Percentiles rank a stretch among this genome's conserved stretches.
Evolutionary conservation across 345 rosid genomes (phyloP).

Genomic region (Raphanus sativus): DNA sequence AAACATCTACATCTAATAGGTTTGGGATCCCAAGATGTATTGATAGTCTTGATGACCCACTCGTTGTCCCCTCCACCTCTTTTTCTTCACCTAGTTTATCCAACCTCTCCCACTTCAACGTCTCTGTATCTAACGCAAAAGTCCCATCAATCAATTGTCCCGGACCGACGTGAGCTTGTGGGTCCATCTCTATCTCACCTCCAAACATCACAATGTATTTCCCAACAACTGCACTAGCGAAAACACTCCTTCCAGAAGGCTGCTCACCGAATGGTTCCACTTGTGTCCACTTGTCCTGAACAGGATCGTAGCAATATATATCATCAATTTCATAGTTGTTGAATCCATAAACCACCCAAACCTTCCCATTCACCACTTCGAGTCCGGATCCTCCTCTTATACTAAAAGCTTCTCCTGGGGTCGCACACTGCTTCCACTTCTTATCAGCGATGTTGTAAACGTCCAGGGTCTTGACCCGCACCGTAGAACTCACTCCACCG

Average conservation of each 20-base stretch:
- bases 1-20: neutral
- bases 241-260: neutral
- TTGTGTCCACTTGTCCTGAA: neutral
- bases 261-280: neutral
- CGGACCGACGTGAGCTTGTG: neutral
- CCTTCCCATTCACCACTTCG: neutral
- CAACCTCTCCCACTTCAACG: neutral
- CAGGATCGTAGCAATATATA: neutral
- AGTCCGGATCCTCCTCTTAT: neutral
- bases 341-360: neutral
- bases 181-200: neutral
- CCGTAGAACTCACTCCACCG: neutral
- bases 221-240: neutral
- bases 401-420: neutral
- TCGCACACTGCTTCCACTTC: neutral
- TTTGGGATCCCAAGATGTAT: neutral
- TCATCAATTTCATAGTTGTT: neutral
- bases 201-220: neutral
- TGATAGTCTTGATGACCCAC: neutral
- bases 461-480: neutral
- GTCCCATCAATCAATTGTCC: neutral
- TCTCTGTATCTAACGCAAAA: neutral
- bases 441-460: neutral
- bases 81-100: neutral
- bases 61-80: neutral